Conservation (phyloP, 805 yeast genomes). For the Pichia scutulata region DNA sequence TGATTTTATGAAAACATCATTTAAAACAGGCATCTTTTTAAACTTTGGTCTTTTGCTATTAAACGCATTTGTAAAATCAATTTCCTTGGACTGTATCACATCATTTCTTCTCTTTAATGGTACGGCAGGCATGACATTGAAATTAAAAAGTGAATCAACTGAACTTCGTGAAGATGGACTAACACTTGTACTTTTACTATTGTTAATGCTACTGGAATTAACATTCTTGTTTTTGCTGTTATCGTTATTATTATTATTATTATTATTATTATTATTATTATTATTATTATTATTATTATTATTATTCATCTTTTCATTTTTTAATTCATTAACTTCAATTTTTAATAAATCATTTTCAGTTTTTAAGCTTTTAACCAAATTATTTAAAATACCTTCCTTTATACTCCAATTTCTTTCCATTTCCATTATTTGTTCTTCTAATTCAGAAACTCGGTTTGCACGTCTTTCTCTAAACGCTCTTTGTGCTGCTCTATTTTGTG, state of each 20-base stretch:
- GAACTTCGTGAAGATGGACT: not conserved
- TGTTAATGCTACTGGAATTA: not conserved
- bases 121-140: constrained; percentile 39
- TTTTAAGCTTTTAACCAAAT: constrained; percentile 42
- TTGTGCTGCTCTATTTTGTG: constrained; percentile 92
- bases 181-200: not conserved
- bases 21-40: constrained; percentile 12
- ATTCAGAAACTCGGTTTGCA: constrained; percentile 72
- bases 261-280: too few species aligned
- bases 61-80: constrained; percentile 50
- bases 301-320: constrained; percentile 6
- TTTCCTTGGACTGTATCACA: constrained; percentile 26
- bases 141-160: not conserved
- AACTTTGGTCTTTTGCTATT: constrained; percentile 21
- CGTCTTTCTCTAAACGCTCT: constrained; percentile 83
- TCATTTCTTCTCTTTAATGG: constrained; percentile 35
- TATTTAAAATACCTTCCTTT: constrained; percentile 47
- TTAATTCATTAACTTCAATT: constrained; percentile 23
- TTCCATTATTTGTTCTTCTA: constrained; percentile 61
- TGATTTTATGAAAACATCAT: constrained; percentile 2
- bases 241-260: not conserved
- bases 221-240: not conserved
- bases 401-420: constrained; percentile 59
- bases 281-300: not conserved
- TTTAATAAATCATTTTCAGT: constrained; percentile 37